Conservation (phyloP, 169 alveolate genomes). For the Cryptosporidium xiaoi region DNA sequence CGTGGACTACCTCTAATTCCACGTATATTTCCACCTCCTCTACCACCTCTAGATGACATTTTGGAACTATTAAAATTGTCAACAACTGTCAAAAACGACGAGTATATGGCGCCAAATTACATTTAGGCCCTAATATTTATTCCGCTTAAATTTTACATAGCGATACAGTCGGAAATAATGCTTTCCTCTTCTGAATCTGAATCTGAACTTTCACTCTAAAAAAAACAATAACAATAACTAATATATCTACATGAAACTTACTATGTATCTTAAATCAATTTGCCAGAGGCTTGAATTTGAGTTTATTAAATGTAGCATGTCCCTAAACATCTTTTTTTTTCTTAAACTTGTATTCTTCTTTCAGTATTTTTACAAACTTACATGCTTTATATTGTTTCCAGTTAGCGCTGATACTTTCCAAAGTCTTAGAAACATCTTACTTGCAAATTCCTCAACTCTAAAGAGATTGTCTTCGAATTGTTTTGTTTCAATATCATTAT, state of each 20-base stretch:
- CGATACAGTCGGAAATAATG: slow-evolving; percentile 23
- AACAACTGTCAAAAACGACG: slow-evolving; percentile 48
- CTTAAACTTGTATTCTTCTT: neutral
- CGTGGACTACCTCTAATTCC: slow-evolving; percentile 59
- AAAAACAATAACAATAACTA: neutral
- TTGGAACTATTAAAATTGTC: neutral
- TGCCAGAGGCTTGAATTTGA: slow-evolving; percentile 68
- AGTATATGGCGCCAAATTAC: slow-evolving; percentile 22
- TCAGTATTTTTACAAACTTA: slow-evolving; percentile 14
- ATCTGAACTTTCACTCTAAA: slow-evolving; percentile 52
- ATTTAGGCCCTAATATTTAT: neutral
- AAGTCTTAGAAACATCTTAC: slow-evolving; percentile 62
- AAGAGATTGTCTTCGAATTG: slow-evolving; percentile 32
- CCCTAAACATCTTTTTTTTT: slow-evolving; percentile 49
- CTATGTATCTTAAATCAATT: slow-evolving; percentile 60
- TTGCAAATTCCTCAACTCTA: slow-evolving; percentile 60
- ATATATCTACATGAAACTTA: slow-evolving; percentile 15
- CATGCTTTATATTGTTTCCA: slow-evolving; percentile 47
- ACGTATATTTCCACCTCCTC: slow-evolving; percentile 47
- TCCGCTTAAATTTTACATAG: slow-evolving; percentile 18
- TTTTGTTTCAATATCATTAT: slow-evolving; percentile 46
- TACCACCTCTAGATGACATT: slow-evolving; percentile 66
- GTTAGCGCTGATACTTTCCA: slow-evolving; percentile 72
- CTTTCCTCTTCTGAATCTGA: slow-evolving; percentile 38
- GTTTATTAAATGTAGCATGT: slow-evolving; percentile 58